These are phyloP conservation scores for Globisporangium megalacanthum DNA, from an alignment of 352 stramenopile genomes.

Conservation along the genomic window DNA sequence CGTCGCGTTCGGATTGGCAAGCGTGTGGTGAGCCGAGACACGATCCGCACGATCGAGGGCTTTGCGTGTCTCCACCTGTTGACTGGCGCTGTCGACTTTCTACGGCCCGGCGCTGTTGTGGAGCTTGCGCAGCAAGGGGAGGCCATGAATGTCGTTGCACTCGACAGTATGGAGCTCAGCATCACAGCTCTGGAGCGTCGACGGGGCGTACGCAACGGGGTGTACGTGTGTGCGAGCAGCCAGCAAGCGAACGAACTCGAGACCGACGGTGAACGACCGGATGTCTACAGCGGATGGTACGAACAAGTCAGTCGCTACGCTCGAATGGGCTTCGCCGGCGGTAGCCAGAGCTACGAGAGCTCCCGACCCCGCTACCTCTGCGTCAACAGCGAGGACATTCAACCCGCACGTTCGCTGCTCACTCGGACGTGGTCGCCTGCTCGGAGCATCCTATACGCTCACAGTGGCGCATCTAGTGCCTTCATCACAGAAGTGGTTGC, in stretches of 20 bases:
- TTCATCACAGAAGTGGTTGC: not conserved
- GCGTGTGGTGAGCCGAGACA: slow-evolving; percentile 7
- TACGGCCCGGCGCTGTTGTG: slow-evolving; percentile 25
- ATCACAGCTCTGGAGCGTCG: not conserved
- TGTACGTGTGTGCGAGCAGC: not conserved
- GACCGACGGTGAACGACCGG: not conserved
- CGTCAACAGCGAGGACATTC: slow-evolving; percentile 12
- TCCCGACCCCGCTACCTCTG: slow-evolving; percentile 5
- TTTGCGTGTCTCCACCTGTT: slow-evolving; percentile 30
- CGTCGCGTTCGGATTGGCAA: slow-evolving; percentile 20
- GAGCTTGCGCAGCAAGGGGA: slow-evolving; percentile 27
- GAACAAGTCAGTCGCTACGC: not conserved
- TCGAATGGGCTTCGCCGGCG: not conserved
- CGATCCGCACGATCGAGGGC: slow-evolving; percentile 19
- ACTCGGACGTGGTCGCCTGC: not conserved
- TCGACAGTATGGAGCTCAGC: slow-evolving; percentile 1
- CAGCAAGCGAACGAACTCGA: not conserved
- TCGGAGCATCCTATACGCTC: slow-evolving; percentile 6
- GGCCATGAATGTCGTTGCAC: slow-evolving; percentile 20
- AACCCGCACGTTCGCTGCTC: not conserved
- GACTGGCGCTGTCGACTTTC: slow-evolving; percentile 28
- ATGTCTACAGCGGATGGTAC: slow-evolving; percentile 5
- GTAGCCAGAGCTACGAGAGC: not conserved
- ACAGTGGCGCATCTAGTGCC: not conserved
- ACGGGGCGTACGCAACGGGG: not conserved